Evolutionary conservation across 768 basidiomycete species (phyloP).

Genomic region (Psilocybe subaeruginosa): DNA sequence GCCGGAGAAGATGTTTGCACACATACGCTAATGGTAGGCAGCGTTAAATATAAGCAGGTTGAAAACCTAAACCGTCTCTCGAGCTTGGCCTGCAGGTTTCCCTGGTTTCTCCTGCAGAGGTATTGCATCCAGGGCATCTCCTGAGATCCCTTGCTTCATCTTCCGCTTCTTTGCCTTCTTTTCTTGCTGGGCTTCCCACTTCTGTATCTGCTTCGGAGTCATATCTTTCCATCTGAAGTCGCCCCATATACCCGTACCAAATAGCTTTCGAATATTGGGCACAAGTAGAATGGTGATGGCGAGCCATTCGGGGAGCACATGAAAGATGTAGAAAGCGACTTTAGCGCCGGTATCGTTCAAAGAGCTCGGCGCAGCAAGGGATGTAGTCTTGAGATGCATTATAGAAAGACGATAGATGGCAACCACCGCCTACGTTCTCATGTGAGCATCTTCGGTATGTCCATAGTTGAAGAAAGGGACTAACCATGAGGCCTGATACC

Average conservation of each 20-base stretch:
- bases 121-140: background rate
- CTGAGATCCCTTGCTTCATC: background rate
- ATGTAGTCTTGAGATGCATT: slow-evolving; percentile 36
- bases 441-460: background rate
- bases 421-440: slow-evolving; percentile 28
- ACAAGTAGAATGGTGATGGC: slow-evolving; percentile 29
- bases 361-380: slow-evolving; percentile 35
- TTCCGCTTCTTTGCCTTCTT: slow-evolving; percentile 8
- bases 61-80: background rate
- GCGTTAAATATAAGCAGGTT: background rate
- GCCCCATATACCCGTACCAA: slow-evolving; percentile 35
- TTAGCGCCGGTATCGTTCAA: slow-evolving; percentile 39
- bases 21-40: too few species aligned
- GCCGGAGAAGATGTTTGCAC: too few species aligned
- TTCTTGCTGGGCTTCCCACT: slow-evolving; percentile 21
- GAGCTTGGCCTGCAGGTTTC: background rate
- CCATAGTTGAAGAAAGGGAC: slow-evolving; percentile 5
- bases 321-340: slow-evolving; percentile 45
- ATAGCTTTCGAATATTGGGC: slow-evolving; percentile 34
- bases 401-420: slow-evolving; percentile 43
- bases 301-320: slow-evolving; percentile 48
- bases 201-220: slow-evolving; percentile 25
- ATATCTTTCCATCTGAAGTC: slow-evolving; percentile 35
- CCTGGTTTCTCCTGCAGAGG: slow-evolving; percentile 12
- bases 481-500: slow-evolving; percentile 31